A percentile compares a stretch with the other conserved stretches of the same genome.
Evolutionary conservation across 2,329 filamentous ascomycete genomes (phyloP).

Genomic region (Fusarium bactridioides): DNA sequence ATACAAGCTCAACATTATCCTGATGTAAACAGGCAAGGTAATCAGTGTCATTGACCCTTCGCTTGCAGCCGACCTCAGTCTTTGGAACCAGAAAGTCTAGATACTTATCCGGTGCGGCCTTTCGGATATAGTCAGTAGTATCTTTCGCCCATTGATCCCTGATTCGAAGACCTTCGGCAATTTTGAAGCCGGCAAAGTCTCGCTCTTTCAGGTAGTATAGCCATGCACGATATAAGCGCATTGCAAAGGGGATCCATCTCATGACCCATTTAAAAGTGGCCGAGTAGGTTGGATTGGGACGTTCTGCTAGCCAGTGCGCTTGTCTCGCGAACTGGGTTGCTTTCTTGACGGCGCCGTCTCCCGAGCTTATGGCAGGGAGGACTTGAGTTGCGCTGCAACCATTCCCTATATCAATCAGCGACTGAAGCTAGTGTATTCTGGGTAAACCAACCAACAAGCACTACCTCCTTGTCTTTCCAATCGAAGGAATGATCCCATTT

Average conservation of each 20-base stretch:
- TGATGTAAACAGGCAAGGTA: constrained; percentile 44
- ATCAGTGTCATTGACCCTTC: constrained; percentile 46
- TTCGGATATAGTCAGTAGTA: constrained; percentile 39
- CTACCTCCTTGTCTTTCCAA: constrained; percentile 34
- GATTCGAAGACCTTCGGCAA: constrained; percentile 12
- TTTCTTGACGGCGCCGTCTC: constrained; percentile 43
- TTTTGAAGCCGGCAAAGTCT: constrained; percentile 37
- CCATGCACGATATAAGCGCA: constrained; percentile 31
- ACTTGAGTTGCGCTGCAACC: constrained; percentile 42
- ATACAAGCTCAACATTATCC: constrained; percentile 44
- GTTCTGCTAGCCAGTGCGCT: constrained; percentile 54
- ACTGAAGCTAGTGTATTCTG: fast-evolving
- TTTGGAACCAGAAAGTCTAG: constrained; percentile 43
- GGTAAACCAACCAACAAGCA: constrained; percentile 30
- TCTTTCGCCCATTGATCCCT: constrained; percentile 26
- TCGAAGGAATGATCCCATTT: constrained; percentile 41
- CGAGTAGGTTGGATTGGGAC: constrained; percentile 36
- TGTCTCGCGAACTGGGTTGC: constrained; percentile 59
- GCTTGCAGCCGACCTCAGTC: constrained; percentile 48
- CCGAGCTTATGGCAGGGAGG: constrained; percentile 35
- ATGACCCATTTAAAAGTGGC: constrained; percentile 34
- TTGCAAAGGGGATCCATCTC: constrained; percentile 36
- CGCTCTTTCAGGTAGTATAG: constrained; percentile 34
- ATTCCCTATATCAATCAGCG: constrained; percentile 20
- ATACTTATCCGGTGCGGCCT: constrained; percentile 40